These are phyloP conservation scores for Oryza nivara DNA, from an alignment of 176 grass and related monocot species.

Conservation along the genomic window DNA sequence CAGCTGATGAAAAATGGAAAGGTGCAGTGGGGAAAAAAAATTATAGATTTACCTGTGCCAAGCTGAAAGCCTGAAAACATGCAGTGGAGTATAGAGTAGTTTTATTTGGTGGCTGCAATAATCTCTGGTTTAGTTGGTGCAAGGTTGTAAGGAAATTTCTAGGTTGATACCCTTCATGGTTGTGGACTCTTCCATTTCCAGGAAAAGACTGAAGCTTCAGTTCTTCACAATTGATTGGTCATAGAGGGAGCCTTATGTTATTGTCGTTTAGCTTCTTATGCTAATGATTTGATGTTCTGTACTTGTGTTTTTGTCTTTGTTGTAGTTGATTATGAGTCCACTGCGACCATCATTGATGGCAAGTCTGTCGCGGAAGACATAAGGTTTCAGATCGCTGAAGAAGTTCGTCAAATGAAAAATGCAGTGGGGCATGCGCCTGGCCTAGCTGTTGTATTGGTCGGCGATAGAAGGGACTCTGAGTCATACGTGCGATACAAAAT, in stretches of 20 bases:
- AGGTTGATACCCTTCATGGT: slow-evolving; percentile 1
- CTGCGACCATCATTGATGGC: slow-evolving; percentile 70
- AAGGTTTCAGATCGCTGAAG: slow-evolving; percentile 66
- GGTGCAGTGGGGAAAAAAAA: not conserved
- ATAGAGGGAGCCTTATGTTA: not conserved
- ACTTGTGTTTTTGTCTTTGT: slow-evolving; percentile 25
- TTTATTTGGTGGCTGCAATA: slow-evolving; percentile 10
- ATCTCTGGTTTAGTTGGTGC: not conserved
- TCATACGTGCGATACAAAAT: slow-evolving; percentile 82
- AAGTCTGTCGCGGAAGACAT: slow-evolving; percentile 84
- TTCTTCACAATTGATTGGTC: not conserved
- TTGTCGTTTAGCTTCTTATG: slow-evolving; percentile 7
- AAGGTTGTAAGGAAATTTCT: not conserved
- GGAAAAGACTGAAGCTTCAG: not conserved
- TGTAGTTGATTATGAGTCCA: slow-evolving; percentile 44
- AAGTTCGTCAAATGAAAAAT: slow-evolving; percentile 63
- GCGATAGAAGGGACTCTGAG: slow-evolving; percentile 81
- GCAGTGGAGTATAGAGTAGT: slow-evolving; percentile 5
- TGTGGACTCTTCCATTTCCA: slow-evolving; percentile 1
- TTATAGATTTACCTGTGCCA: slow-evolving; percentile 13
- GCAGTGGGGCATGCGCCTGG: slow-evolving; percentile 65
- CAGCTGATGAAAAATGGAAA: not conserved
- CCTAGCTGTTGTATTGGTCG: slow-evolving; percentile 83
- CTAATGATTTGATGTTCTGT: not conserved
- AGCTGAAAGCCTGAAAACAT: slow-evolving; percentile 1